phyloP scores from a whole-genome alignment of 192 early-diverging fungal genomes.

The Dispira simplex region DNA sequence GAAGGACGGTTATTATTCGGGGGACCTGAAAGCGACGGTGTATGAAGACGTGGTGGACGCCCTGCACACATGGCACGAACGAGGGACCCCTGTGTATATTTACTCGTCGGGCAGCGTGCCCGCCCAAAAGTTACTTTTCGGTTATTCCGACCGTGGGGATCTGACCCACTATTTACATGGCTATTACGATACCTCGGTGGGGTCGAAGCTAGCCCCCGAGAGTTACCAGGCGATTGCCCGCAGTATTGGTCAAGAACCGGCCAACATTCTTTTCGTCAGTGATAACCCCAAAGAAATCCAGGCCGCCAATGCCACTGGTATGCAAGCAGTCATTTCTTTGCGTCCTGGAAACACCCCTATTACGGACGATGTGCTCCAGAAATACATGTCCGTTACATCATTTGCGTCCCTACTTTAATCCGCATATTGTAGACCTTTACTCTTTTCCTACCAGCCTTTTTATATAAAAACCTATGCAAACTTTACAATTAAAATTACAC shows the following conservation, averaged over 20 bases:
- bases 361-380: background rate
- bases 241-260: conserved; percentile 35
- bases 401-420: conserved; percentile 1
- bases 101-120: conserved; percentile 92
- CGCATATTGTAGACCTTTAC: background rate
- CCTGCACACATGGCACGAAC: conserved; percentile 49
- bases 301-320: conserved; percentile 57
- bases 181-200: conserved; percentile 88
- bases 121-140: conserved; percentile 91
- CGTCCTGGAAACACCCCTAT: conserved; percentile 65
- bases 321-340: conserved; percentile 47
- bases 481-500: too few relatives aligned
- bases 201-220: conserved; percentile 46
- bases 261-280: conserved; percentile 68
- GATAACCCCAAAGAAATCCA: conserved; percentile 77
- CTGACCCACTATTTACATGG: conserved; percentile 58
- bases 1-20: conserved; percentile 65
- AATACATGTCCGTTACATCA: background rate
- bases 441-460: background rate
- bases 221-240: conserved; percentile 66
- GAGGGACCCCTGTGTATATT: conserved; percentile 60
- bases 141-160: conserved; percentile 63
- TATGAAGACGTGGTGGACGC: conserved; percentile 77
- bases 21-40: conserved; percentile 63
- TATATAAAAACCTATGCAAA: too few relatives aligned